Evolutionary conservation across 805 yeast genomes (phyloP).

Genomic region (Schwanniomyces occidentalis): DNA sequence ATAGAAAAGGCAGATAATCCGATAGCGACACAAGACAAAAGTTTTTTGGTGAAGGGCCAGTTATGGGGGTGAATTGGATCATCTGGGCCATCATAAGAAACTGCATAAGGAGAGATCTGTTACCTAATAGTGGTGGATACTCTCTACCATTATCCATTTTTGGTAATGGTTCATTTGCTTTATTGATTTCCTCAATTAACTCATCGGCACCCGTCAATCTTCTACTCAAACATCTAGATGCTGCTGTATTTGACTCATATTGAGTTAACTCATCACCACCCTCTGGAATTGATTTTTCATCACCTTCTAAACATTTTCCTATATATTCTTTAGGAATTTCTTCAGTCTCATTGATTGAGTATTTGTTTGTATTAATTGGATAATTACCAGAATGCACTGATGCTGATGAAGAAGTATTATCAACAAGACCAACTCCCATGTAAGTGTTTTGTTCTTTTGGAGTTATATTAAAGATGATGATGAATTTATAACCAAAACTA

Average conservation of each 20-base stretch:
- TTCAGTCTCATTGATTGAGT: not conserved
- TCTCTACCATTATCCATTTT: slow-evolving; percentile 17
- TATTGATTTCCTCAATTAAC: slow-evolving; percentile 18
- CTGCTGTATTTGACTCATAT: slow-evolving; percentile 16
- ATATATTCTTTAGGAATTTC: not conserved
- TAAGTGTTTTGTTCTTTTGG: too few species aligned
- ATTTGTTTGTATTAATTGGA: not conserved
- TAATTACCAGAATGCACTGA: too few species aligned
- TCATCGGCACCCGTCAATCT: slow-evolving; percentile 21
- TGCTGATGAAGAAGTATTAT: too few species aligned
- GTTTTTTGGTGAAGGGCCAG: slow-evolving; percentile 35
- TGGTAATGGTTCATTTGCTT: slow-evolving; percentile 22
- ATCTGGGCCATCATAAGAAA: slow-evolving; percentile 15
- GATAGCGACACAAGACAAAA: slow-evolving; percentile 23
- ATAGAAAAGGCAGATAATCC: slow-evolving; percentile 41
- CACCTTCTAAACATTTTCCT: not conserved
- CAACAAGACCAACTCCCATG: too few species aligned
- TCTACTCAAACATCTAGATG: slow-evolving; percentile 18
- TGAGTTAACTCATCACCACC: slow-evolving; percentile 18
- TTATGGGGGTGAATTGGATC: slow-evolving; percentile 29
- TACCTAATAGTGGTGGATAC: slow-evolving; percentile 14
- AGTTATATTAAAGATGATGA: too few species aligned
- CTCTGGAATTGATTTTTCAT: slow-evolving; percentile 13
- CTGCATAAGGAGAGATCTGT: slow-evolving; percentile 11
- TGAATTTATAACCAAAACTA: too few species aligned